Base-by-base conservation (phyloP, 257 asterid species). In the Solanum sparsipilum region DNA sequence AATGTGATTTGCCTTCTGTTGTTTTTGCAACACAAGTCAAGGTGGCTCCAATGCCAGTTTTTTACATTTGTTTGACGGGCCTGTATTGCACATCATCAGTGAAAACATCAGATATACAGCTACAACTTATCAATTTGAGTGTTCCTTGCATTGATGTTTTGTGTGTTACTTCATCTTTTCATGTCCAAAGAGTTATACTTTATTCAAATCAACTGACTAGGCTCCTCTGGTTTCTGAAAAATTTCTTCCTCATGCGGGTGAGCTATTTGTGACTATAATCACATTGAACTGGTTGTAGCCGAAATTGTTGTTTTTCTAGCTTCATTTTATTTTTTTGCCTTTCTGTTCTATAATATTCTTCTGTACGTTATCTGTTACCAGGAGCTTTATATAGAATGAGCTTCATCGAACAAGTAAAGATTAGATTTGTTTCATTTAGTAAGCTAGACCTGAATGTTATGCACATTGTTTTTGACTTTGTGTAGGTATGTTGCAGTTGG, bases 401-500 rank as follows among this genome's bases (percentile, higher is more conserved):
- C 36, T 84, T 35, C 79, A 74, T 29, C 11, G 10, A 10, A 60
- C 2, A 3, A 60, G 75, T 86, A 48, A 34, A 44, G 71, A 5
- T 35, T 79, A 27, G 13, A 81, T 82, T 46, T 32, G 9, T 71
- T 82, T 5, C 31, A 27, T 88, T 85, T 60, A 34, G 56, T 82
- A 46, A 48, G 39, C 70, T 48, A 48, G 70, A 52, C 85, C 23
- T 44, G 31, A 82, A 82, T 82, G 70, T 82, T 46, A 48, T 18
- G 83, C 83, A 29, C 86, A 81, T n/a, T 12, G 65, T 71, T 20
- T 72, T 83, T 29, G 11, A 25, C 29, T 70, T 58, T 25, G n/a
- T 89, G 13, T 84, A 93, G 96, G 93, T 94, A 93, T 13, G 95
- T 94, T 48, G 96, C 95, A 1, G 95, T 94, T 3, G 96, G 96